Evolutionary conservation across 306 rosid species (phyloP), one percentile per base, ranked within the genome.

Genomic region (Vigna unguiculata): DNA sequence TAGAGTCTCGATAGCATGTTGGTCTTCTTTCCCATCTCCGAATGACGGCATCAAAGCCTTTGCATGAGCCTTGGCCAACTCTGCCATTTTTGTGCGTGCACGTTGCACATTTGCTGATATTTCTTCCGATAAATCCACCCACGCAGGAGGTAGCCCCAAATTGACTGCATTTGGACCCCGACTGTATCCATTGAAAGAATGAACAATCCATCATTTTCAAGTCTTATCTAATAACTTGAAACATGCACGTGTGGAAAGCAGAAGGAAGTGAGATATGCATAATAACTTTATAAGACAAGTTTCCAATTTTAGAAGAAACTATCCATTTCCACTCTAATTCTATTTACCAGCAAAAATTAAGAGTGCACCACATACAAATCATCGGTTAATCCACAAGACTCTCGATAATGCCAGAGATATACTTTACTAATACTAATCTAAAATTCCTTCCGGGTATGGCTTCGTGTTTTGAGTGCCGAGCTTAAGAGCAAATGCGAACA

Each of bases 61-160:
- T 2, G 91, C 90, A 73, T 96, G 99, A 80, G 97, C 96, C 87
- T 89, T 96, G 74, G 91, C 85, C 72, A 96, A 85, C 86, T 89
- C 93, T 7, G 81, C 87, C 99, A 96, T 96, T 82, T 88, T 92
- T 62, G 62, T 74, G 28, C 93, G 91, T 16, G 98, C 93, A 55
- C 89, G 93, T 77, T 96, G 99, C 79, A 96, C 93, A 59, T 89
- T 82, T 65, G 86, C 86, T 24, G 97, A 86, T 91, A 96, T 91
- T 76, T 96, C 99, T 87, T 96, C 99, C 16, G 98, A 96, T 17
- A 92, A 80, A 89, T 92, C 98, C 74, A 96, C 98, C 99, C 99
- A 92, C 7, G 98, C 96, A 5, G 99, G 99, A 28, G 99, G 97
- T 59, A 95, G 87, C 76, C 98, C 99, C 71, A 96, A 90, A 5